Evolutionary conservation across 129 eudicot genomes (phyloP), one percentile per base, ranked within the genome.

Genomic region (Flaveria brownii): DNA sequence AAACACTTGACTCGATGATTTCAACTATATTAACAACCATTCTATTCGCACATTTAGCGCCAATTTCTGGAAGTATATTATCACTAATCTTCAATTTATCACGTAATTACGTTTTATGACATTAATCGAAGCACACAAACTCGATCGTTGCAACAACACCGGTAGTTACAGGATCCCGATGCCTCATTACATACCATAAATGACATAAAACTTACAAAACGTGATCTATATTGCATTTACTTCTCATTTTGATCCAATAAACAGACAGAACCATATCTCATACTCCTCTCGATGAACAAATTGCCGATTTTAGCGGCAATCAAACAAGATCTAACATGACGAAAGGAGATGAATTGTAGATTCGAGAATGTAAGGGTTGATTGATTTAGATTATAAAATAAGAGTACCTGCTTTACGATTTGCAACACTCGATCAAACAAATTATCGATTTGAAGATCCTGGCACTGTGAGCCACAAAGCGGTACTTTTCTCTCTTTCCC

Each of bases 321-420:
- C 9, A 6, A 11, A 42, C 15, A n/a, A 39, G 23, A 7, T 39
- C 49, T 67, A 9, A 5, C 14, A 57, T 25, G 67, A 26, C 0
- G 67, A 26, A 61, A 61, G 16, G n/a, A 25, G 28, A 60, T 11
- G 17, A 60, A 25, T 23, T 25, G 12, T 9, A 13, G 6, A 61
- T 61, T 2, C 1, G 41, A 59, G 16, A 23, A 59, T 20, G 41
- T 45, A 51, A 52, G 59, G 1, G 74, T n/a, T 22, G 52, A 28
- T 1, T 1, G 14, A 4, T 41, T 67, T 45, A 45, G 13, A 45
- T 9, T 45, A 45, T 45, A 6, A 30, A 23, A 23, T 59, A 15
- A 59, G 66, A 59, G 33, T 59, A 22, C 66, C 66, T 23, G 66
- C 25, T 13, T 22, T n/a, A 65, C 50, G 71, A 39, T 65, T 45